Percentiles rank a stretch among this genome's conserved stretches.
These are phyloP conservation scores for Drosera capensis DNA, from an alignment of 148 eudicot genomes.

Conservation along the genomic window DNA sequence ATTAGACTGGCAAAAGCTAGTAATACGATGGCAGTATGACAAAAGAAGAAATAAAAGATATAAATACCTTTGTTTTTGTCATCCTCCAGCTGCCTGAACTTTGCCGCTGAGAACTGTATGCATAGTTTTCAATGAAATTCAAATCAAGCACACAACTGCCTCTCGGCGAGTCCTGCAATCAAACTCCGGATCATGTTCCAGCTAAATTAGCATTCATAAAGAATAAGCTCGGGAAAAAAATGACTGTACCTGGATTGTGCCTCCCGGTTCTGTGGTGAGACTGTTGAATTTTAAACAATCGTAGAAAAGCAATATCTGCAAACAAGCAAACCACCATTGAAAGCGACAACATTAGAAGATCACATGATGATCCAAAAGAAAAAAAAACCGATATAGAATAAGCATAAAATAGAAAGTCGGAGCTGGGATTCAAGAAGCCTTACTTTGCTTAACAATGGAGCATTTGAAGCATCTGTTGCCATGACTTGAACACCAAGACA, in stretches of 20 bases:
- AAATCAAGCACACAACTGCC: constrained; percentile 13
- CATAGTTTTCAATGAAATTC: constrained; percentile 33
- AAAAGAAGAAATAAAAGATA: not conserved
- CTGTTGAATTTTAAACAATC: constrained; percentile 33
- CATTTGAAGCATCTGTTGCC: constrained; percentile 68
- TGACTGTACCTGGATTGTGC: not conserved
- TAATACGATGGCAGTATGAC: no score
- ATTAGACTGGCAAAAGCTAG: not conserved
- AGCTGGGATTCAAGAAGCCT: not conserved
- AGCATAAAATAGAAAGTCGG: not conserved
- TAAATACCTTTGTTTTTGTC: constrained; percentile 52
- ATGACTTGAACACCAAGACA: constrained; percentile 67
- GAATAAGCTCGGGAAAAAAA: no score
- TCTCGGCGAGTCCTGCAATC: constrained; percentile 28
- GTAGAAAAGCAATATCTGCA: constrained; percentile 46
- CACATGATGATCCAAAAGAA: no score
- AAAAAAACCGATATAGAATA: not conserved
- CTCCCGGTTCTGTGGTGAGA: not conserved
- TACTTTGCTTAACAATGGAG: constrained; percentile 54
- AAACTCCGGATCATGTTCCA: constrained; percentile 2
- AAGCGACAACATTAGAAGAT: not conserved
- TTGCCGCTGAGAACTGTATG: constrained; percentile 26
- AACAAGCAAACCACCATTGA: not conserved
- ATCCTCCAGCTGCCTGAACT: constrained; percentile 67
- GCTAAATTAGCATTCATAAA: no score